Evolutionary conservation across 495 filamentous ascomycete species (phyloP).

Genomic region (Parachaetomium inaequale): DNA sequence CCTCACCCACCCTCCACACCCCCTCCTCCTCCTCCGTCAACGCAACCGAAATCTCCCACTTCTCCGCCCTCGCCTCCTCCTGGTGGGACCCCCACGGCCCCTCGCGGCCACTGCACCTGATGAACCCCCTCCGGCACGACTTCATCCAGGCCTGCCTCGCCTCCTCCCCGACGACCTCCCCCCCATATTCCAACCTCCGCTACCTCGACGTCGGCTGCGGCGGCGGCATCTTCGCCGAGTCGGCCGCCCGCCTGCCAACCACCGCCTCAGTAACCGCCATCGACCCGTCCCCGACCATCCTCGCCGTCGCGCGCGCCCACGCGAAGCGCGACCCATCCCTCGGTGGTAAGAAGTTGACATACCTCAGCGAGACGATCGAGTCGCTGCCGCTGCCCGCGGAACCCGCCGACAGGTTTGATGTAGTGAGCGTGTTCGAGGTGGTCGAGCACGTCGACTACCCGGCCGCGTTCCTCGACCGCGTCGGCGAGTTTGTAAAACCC

Average conservation of each 20-base stretch:
- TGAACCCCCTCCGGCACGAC: slow-evolving; percentile 95
- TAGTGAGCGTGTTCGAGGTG: slow-evolving; percentile 89
- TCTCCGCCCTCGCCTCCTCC: slow-evolving; percentile 83
- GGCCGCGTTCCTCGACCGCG: slow-evolving; percentile 61
- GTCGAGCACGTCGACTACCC: slow-evolving; percentile 83
- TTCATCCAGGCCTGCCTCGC: slow-evolving; percentile 75
- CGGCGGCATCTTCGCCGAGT: slow-evolving; percentile 93
- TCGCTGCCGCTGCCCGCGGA: slow-evolving; percentile 43
- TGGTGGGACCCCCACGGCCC: slow-evolving; percentile 98
- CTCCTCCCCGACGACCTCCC: slow-evolving; percentile 24
- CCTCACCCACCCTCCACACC: background rate
- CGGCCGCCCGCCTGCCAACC: slow-evolving; percentile 68
- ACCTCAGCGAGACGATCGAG: slow-evolving; percentile 70
- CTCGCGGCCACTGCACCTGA: slow-evolving; percentile 87
- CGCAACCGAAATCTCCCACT: slow-evolving; percentile 84
- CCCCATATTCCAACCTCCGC: slow-evolving; percentile 38
- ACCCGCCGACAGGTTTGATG: slow-evolving; percentile 52
- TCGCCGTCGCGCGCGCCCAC: slow-evolving; percentile 74
- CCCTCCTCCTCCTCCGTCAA: slow-evolving; percentile 61
- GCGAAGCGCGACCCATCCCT: slow-evolving; percentile 62
- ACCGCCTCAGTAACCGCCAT: slow-evolving; percentile 73
- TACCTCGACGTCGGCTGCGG: slow-evolving; percentile 96
- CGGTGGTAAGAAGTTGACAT: slow-evolving; percentile 57
- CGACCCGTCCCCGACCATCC: slow-evolving; percentile 76
- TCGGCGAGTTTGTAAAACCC: slow-evolving; percentile 71